A percentile compares a stretch with the other conserved stretches of the same genome.
Conservation (phyloP, 345 rosid genomes). For the Eucalyptus sp. region DNA sequence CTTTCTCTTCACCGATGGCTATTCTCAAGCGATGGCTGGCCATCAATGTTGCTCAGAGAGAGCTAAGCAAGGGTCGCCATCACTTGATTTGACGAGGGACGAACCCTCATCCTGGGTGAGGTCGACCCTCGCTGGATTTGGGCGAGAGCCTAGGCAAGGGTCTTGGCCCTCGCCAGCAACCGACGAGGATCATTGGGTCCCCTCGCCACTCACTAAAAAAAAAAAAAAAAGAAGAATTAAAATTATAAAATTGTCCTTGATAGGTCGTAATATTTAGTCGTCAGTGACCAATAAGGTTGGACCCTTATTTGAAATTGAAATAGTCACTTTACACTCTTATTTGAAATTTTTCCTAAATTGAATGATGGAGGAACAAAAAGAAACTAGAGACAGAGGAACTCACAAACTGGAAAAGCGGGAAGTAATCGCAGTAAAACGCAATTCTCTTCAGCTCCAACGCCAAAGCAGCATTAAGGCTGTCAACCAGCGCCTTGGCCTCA, state of each 20-base stretch:
- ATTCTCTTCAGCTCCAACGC: constrained; percentile 42
- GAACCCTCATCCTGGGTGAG: rapidly evolving
- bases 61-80: rapidly evolving
- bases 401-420: constrained; percentile 39
- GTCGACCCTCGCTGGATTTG: rapidly evolving
- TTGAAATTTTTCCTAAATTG: neutral
- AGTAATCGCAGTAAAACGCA: constrained; percentile 23
- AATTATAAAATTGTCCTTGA: too few relatives aligned
- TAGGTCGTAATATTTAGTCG: rapidly evolving
- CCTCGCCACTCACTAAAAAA: rapidly evolving
- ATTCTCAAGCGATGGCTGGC: rapidly evolving
- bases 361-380: neutral
- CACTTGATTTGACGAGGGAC: rapidly evolving
- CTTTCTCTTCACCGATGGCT: rapidly evolving
- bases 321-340: rapidly evolving
- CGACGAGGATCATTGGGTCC: rapidly evolving
- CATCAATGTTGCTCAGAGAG: rapidly evolving
- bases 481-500: constrained; percentile 38
- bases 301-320: rapidly evolving
- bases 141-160: too few relatives aligned
- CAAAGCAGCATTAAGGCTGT: constrained; percentile 49
- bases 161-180: rapidly evolving
- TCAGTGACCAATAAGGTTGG: rapidly evolving
- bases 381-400: constrained; percentile 6
- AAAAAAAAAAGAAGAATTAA: rapidly evolving